Evolutionary conservation across 805 yeast species (phyloP).

Genomic region (Scheffersomyces ergatensis): DNA sequence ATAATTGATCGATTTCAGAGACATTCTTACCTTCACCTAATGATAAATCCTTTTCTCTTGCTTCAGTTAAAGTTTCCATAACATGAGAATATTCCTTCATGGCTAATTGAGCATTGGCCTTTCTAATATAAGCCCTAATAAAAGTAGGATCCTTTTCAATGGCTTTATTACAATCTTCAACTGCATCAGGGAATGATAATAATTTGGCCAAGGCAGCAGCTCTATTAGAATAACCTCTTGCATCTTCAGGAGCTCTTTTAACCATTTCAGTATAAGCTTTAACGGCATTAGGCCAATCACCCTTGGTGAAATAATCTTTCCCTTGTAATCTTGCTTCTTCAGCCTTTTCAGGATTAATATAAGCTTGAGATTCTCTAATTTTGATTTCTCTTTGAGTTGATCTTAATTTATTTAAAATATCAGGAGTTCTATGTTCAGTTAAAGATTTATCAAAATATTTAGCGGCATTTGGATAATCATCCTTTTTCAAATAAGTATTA

Average conservation of each 20-base stretch:
- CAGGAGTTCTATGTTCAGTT: slow-evolving; percentile 97
- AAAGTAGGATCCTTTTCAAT: slow-evolving; percentile 84
- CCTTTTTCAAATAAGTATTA: slow-evolving; percentile 71
- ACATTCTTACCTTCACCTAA: slow-evolving; percentile 53
- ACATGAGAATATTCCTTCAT: slow-evolving; percentile 83
- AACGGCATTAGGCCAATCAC: slow-evolving; percentile 96
- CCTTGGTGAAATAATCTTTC: slow-evolving; percentile 81
- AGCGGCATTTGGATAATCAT: slow-evolving; percentile 70
- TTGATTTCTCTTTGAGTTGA: slow-evolving; percentile 83
- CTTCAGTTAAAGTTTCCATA: slow-evolving; percentile 75
- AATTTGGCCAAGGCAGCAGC: slow-evolving; percentile 95
- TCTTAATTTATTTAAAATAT: slow-evolving; percentile 83
- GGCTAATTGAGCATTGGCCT: slow-evolving; percentile 91
- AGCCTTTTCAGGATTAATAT: slow-evolving; percentile 87
- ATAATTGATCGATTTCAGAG: slow-evolving; percentile 79
- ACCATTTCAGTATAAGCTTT: slow-evolving; percentile 94
- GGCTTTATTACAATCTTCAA: slow-evolving; percentile 87
- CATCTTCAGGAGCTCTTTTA: slow-evolving; percentile 95
- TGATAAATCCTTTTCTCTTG: slow-evolving; percentile 71
- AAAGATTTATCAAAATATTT: slow-evolving; percentile 83
- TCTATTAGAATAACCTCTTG: slow-evolving; percentile 95
- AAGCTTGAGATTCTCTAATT: slow-evolving; percentile 70
- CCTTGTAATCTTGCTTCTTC: slow-evolving; percentile 95
- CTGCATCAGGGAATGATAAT: slow-evolving; percentile 96
- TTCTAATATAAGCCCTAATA: slow-evolving; percentile 93